Evolutionary conservation across 805 yeast species (phyloP).

Genomic region (Lipomyces starkeyi): DNA sequence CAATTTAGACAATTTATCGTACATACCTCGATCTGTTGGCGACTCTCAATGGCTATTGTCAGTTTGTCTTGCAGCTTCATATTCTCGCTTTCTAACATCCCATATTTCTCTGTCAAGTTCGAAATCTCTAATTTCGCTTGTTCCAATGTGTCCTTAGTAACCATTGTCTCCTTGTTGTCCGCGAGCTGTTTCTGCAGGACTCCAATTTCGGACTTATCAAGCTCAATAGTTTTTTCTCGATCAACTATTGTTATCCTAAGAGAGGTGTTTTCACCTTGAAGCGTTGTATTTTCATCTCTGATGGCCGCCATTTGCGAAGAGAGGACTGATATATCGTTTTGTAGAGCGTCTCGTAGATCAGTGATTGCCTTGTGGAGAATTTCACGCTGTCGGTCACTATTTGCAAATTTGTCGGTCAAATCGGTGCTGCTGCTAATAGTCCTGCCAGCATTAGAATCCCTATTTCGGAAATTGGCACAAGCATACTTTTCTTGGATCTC

Average conservation of each 20-base stretch:
- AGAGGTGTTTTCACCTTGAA: slow-evolving; percentile 1
- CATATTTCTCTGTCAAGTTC: neutral
- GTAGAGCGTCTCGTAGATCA: slow-evolving; percentile 11
- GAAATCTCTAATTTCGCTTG: neutral
- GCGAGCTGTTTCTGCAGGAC: neutral
- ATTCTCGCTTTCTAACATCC: neutral
- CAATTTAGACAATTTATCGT: neutral
- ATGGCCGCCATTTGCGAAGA: slow-evolving; percentile 7
- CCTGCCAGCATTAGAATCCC: neutral
- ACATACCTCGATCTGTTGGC: neutral
- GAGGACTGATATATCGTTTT: slow-evolving; percentile 2
- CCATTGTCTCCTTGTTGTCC: slow-evolving; percentile 8
- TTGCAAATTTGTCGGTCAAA: neutral
- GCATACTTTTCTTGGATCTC: slow-evolving; percentile 18
- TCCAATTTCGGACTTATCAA: slow-evolving; percentile 4
- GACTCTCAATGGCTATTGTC: neutral
- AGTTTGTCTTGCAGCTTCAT: neutral
- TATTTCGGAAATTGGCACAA: neutral
- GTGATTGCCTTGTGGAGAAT: neutral
- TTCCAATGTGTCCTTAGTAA: neutral
- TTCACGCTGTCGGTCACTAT: neutral
- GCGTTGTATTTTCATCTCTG: slow-evolving; percentile 5
- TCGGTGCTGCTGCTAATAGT: neutral
- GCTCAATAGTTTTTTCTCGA: neutral
- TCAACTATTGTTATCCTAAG: neutral